Conservation (phyloP, 1,139 yeast genomes). For the Protomyces inouyei region DNA sequence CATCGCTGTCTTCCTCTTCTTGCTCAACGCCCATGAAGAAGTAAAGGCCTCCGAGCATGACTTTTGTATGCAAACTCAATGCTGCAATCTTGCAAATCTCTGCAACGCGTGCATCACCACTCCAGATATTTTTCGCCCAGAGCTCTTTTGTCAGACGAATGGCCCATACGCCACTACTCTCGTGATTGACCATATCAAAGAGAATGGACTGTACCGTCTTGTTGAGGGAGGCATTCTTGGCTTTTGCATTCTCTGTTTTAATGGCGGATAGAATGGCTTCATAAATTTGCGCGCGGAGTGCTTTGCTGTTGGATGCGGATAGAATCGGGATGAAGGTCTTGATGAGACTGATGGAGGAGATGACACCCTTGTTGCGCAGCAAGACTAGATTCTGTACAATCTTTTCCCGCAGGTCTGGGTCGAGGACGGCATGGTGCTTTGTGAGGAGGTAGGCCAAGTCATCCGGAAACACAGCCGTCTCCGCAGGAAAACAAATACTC, state of each 20-base stretch:
- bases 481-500: slow-evolving; percentile 81
- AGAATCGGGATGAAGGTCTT: slow-evolving; percentile 85
- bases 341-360: slow-evolving; percentile 71
- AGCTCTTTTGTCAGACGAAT: slow-evolving; percentile 88
- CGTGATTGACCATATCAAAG: slow-evolving; percentile 60
- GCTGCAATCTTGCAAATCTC: slow-evolving; percentile 97
- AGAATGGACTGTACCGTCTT: slow-evolving; percentile 85
- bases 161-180: slow-evolving; percentile 82
- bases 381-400: slow-evolving; percentile 82
- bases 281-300: slow-evolving; percentile 76
- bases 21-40: slow-evolving; percentile 91
- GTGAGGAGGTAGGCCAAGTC: slow-evolving; percentile 66
- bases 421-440: slow-evolving; percentile 71
- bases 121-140: slow-evolving; percentile 96
- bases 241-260: slow-evolving; percentile 75
- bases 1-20: slow-evolving; percentile 45
- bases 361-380: slow-evolving; percentile 82
- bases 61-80: slow-evolving; percentile 77
- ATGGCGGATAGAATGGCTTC: slow-evolving; percentile 68
- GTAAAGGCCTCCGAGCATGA: slow-evolving; percentile 80
- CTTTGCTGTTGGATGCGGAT: slow-evolving; percentile 67
- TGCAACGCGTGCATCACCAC: slow-evolving; percentile 85
- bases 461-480: slow-evolving; percentile 75
- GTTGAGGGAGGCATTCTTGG: slow-evolving; percentile 81
- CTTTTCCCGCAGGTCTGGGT: slow-evolving; percentile 85